phyloP scores from a whole-genome alignment of 371 early-diverging fungal species.

The Lichtheimia ornata region DNA sequence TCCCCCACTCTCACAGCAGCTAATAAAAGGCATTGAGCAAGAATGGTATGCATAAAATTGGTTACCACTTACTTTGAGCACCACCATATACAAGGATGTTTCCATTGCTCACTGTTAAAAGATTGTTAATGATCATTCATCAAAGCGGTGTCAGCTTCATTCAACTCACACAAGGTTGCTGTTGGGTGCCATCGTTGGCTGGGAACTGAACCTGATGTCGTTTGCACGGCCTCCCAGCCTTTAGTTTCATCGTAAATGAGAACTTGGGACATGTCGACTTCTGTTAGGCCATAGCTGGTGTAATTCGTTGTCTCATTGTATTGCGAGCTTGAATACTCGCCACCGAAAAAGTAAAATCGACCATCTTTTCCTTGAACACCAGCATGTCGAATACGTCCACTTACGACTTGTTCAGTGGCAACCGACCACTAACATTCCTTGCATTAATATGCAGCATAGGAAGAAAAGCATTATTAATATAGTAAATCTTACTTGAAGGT shows the following conservation, averaged over 20 bases:
- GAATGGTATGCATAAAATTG: too few relatives aligned
- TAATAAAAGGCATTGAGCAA: too few relatives aligned
- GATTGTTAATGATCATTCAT: too few relatives aligned
- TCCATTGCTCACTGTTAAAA: too few relatives aligned
- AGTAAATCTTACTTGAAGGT: neutral
- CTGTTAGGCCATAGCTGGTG: neutral
- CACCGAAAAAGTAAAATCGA: neutral
- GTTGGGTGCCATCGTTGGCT: neutral
- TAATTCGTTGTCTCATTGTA: neutral
- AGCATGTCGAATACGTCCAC: neutral
- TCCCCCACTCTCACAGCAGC: too few relatives aligned
- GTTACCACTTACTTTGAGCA: too few relatives aligned
- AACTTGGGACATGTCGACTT: neutral
- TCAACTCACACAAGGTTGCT: neutral
- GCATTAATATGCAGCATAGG: neutral
- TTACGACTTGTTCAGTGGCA: neutral
- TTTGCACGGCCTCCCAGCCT: neutral
- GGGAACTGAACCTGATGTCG: neutral
- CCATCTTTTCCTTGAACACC: slow-evolving; percentile 1
- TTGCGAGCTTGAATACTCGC: neutral
- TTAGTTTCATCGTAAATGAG: neutral
- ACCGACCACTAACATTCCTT: neutral
- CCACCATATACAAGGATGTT: too few relatives aligned
- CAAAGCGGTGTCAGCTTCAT: too few relatives aligned
- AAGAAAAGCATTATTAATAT: neutral